Evolutionary conservation across 371 early-diverging fungal genomes (phyloP).

Genomic region (Fennellomyces sp.): DNA sequence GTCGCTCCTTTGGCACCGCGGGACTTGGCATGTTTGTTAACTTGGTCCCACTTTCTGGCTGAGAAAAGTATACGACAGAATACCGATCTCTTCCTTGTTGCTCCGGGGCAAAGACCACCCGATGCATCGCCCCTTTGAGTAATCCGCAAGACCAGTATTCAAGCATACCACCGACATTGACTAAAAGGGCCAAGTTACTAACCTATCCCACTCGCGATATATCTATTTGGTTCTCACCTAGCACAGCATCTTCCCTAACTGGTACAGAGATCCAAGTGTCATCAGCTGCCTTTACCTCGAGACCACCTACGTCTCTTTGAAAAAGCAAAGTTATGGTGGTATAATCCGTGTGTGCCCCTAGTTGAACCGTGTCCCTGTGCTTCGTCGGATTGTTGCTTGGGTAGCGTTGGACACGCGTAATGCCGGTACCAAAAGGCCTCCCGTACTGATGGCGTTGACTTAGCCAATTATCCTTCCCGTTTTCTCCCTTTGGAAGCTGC

Average conservation of each 20-base stretch:
- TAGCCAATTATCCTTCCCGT: slow-evolving; percentile 60
- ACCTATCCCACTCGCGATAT: too few species aligned
- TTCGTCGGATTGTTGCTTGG: slow-evolving; percentile 43
- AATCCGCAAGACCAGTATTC: slow-evolving; percentile 68
- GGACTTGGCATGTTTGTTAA: slow-evolving; percentile 12
- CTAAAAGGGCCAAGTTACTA: background rate
- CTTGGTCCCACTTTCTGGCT: slow-evolving; percentile 12
- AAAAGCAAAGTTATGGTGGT: slow-evolving; percentile 64
- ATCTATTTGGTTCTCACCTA: slow-evolving; percentile 23
- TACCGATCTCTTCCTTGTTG: slow-evolving; percentile 46
- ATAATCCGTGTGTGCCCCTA: slow-evolving; percentile 55
- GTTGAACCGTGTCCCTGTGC: slow-evolving; percentile 21
- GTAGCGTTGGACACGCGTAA: slow-evolving; percentile 59
- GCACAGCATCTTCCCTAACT: slow-evolving; percentile 47
- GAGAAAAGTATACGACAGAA: slow-evolving; percentile 66
- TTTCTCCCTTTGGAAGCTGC: slow-evolving; percentile 8
- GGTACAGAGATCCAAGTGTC: slow-evolving; percentile 54
- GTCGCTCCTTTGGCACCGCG: background rate
- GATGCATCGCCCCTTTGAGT: slow-evolving; percentile 62
- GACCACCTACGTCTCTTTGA: slow-evolving; percentile 61
- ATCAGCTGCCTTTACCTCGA: slow-evolving; percentile 52
- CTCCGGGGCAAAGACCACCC: slow-evolving; percentile 56
- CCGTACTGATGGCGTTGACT: slow-evolving; percentile 54
- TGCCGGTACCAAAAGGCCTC: slow-evolving; percentile 26
- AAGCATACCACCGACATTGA: slow-evolving; percentile 68